Evolutionary conservation across 2,329 filamentous ascomycete species (phyloP).

Genomic region (Alternaria ethzedia): DNA sequence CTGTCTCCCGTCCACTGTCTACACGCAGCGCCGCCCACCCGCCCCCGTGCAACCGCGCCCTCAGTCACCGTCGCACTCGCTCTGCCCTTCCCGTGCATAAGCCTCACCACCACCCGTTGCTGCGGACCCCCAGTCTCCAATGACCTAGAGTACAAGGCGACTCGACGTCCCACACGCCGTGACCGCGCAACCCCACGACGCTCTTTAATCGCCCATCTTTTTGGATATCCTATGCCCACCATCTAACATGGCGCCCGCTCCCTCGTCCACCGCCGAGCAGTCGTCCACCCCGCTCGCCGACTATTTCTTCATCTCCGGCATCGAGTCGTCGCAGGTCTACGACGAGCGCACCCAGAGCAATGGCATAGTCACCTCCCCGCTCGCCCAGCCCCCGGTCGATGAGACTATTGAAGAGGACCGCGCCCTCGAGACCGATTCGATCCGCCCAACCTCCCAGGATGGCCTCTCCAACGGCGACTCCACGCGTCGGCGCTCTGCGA

Average conservation of each 20-base stretch:
- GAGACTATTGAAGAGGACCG: conserved; percentile 68
- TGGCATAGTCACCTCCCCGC: conserved; percentile 37
- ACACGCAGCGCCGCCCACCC: conserved; percentile 24
- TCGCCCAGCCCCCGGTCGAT: conserved; percentile 49
- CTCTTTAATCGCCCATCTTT: conserved; percentile 31
- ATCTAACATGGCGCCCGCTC: conserved; percentile 47
- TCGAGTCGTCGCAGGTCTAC: conserved; percentile 59
- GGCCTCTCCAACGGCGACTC: conserved; percentile 50
- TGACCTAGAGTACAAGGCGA: conserved; percentile 40
- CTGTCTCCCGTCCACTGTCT: neutral
- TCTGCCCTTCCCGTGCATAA: conserved; percentile 23
- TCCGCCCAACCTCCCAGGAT: conserved; percentile 53
- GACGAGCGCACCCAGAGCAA: conserved; percentile 51
- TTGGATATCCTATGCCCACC: conserved; percentile 40
- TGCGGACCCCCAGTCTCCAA: conserved; percentile 43
- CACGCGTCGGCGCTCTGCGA: conserved; percentile 42
- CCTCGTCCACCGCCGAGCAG: conserved; percentile 48
- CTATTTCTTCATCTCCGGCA: conserved; percentile 69
- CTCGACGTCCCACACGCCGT: conserved; percentile 33
- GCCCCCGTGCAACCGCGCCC: conserved; percentile 33
- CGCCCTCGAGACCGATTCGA: conserved; percentile 60
- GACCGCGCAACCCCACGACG: conserved; percentile 28
- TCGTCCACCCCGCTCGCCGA: conserved; percentile 65
- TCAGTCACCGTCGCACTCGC: conserved; percentile 37
- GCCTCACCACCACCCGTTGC: conserved; percentile 39